Percentiles rank a stretch among this genome's conserved stretches.
Evolutionary conservation across 768 basidiomycete species (phyloP).

Genomic region (Naganishia kalamii): DNA sequence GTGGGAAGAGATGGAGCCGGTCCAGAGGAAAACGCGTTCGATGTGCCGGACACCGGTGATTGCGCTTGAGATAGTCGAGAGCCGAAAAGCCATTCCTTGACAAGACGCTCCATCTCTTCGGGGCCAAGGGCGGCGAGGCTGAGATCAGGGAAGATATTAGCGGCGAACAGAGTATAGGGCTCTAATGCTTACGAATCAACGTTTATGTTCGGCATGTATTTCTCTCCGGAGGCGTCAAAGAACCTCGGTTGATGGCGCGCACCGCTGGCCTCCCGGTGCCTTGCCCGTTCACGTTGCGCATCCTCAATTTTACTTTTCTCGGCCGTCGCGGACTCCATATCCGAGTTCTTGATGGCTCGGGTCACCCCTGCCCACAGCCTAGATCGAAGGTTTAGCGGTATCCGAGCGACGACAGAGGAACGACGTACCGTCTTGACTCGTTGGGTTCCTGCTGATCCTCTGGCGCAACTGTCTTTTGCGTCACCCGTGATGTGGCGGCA

Average conservation of each 20-base stretch:
- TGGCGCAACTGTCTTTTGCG: constrained; percentile 75
- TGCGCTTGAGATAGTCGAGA: constrained; percentile 3
- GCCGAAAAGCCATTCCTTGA: constrained; percentile 70
- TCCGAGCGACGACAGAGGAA: not conserved
- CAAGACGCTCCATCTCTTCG: constrained; percentile 56
- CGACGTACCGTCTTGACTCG: constrained; percentile 72
- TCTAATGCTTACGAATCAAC: constrained; percentile 38
- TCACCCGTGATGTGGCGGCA: constrained; percentile 64
- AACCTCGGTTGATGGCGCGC: constrained; percentile 66
- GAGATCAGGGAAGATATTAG: constrained; percentile 47
- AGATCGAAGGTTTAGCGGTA: not conserved
- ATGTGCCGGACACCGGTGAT: not conserved
- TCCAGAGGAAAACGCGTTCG: too few species aligned
- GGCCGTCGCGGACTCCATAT: constrained; percentile 89
- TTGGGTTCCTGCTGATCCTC: constrained; percentile 81
- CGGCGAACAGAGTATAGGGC: constrained; percentile 36
- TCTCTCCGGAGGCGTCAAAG: constrained; percentile 69
- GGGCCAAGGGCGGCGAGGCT: constrained; percentile 52
- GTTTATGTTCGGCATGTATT: constrained; percentile 72
- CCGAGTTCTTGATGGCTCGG: constrained; percentile 70
- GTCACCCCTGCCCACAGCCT: constrained; percentile 82
- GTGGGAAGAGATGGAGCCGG: too few species aligned
- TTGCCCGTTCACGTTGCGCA: constrained; percentile 74
- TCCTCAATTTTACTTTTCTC: constrained; percentile 89
- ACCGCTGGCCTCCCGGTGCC: constrained; percentile 66